A percentile compares a stretch with the other conserved stretches of the same genome.
Conservation (phyloP, 441 rosid genomes). For the Breynia disticha region DNA sequence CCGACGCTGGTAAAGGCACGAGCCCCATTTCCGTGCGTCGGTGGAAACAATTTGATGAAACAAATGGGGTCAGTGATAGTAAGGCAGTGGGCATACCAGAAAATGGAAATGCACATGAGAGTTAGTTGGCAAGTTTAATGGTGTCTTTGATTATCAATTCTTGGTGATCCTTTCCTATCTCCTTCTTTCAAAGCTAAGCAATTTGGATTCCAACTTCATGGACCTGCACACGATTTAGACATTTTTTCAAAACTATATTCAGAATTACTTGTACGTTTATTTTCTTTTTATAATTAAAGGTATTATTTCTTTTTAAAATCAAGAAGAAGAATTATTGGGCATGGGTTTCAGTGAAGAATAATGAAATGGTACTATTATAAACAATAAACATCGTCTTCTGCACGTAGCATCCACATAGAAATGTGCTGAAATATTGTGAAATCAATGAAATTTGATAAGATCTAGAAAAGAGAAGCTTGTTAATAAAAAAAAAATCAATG, state of each 20-base stretch:
- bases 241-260: neutral
- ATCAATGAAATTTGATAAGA: no score
- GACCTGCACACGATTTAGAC: neutral
- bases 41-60: conserved; percentile 4
- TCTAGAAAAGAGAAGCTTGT: no score
- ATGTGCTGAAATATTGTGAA: neutral
- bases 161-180: neutral
- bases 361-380: conserved; percentile 14
- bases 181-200: conserved; percentile 14
- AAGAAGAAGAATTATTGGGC: conserved; percentile 11
- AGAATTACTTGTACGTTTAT: neutral
- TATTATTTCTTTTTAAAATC: neutral
- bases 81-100: conserved; percentile 6
- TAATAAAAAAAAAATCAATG: no score
- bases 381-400: conserved; percentile 21
- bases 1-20: no score
- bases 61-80: conserved; percentile 12
- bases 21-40: neutral
- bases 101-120: conserved; percentile 9
- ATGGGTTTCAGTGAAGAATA: conserved; percentile 36
- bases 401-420: conserved; percentile 17
- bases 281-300: neutral
- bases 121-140: conserved; percentile 9
- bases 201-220: neutral
- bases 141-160: neutral